Conservation (phyloP, 371 early-diverging fungal genomes). For the Actinomucor elegans region DNA sequence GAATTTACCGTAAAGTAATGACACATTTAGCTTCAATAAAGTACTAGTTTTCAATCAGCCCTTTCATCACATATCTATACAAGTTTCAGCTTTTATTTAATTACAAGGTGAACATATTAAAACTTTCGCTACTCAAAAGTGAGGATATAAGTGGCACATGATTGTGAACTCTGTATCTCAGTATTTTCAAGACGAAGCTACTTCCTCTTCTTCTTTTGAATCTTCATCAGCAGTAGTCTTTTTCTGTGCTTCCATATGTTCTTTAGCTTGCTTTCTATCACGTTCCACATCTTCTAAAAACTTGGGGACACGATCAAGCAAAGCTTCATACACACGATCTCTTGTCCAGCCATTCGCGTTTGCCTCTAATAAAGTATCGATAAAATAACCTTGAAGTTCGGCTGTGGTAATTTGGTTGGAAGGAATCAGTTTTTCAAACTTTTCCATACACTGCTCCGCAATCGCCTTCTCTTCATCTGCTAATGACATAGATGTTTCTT, state of each 20-base stretch:
- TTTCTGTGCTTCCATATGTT: slow-evolving; percentile 2
- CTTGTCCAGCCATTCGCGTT: slow-evolving; percentile 12
- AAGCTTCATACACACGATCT: slow-evolving; percentile 2
- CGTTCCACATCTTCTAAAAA: slow-evolving; percentile 23
- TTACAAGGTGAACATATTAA: too few relatives aligned
- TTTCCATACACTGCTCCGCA: not conserved
- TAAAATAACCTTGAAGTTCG: slow-evolving; percentile 45
- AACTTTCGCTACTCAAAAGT: too few relatives aligned
- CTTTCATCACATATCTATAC: too few relatives aligned
- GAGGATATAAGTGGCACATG: too few relatives aligned
- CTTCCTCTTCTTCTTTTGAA: not conserved
- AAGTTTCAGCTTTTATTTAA: too few relatives aligned
- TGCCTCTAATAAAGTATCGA: slow-evolving; percentile 22
- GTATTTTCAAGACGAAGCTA: too few relatives aligned
- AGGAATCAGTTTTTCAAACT: slow-evolving; percentile 28
- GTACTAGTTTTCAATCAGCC: too few relatives aligned
- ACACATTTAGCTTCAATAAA: too few relatives aligned
- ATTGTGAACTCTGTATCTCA: too few relatives aligned
- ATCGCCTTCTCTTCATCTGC: slow-evolving; percentile 6
- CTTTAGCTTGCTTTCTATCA: slow-evolving; percentile 34
- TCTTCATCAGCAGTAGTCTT: not conserved
- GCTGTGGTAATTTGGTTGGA: slow-evolving; percentile 46
- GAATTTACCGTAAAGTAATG: too few relatives aligned
- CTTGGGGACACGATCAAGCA: slow-evolving; percentile 17
- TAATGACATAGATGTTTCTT: slow-evolving; percentile 21